Evolutionary conservation across 345 rosid genomes (phyloP).

Genomic region (Melaleuca alternifolia): DNA sequence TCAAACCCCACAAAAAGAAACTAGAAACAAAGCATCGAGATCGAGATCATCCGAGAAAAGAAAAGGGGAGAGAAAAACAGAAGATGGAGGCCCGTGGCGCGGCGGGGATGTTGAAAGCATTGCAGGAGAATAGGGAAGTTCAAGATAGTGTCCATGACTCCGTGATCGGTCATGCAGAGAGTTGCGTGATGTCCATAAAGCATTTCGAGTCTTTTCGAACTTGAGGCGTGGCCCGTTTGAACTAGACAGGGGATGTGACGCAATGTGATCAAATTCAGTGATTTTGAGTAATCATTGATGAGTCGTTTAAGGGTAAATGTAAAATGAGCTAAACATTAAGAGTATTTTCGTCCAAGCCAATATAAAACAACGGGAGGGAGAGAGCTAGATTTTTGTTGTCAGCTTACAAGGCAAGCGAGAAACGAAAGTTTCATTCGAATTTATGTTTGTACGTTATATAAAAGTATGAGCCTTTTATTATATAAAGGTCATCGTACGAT

Average conservation of each 20-base stretch:
- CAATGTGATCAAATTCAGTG: not conserved
- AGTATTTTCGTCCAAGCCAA: not conserved
- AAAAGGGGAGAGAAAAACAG: not conserved
- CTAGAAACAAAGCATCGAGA: not conserved
- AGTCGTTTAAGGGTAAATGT: not conserved
- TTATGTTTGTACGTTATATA: not conserved
- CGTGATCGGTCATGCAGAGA: not conserved
- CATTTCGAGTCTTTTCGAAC: not conserved
- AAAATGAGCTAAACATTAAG: not conserved
- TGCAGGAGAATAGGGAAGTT: not conserved
- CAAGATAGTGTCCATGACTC: not conserved
- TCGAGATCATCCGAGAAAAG: not conserved
- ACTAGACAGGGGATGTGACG: not conserved
- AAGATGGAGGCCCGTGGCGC: not conserved
- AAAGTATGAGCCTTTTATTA: not conserved
- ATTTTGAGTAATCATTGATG: fast-evolving
- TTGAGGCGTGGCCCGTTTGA: not conserved
- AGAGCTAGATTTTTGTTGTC: not conserved
- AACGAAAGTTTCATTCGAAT: not conserved
- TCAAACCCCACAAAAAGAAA: not conserved
- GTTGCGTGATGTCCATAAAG: not conserved
- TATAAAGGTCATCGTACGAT: not conserved
- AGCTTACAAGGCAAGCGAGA: not conserved
- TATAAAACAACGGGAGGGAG: not conserved
- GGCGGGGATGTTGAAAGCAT: not conserved